phyloP scores from a whole-genome alignment of 1,284 basidiomycete species.

The Leccinum pachyderme region DNA sequence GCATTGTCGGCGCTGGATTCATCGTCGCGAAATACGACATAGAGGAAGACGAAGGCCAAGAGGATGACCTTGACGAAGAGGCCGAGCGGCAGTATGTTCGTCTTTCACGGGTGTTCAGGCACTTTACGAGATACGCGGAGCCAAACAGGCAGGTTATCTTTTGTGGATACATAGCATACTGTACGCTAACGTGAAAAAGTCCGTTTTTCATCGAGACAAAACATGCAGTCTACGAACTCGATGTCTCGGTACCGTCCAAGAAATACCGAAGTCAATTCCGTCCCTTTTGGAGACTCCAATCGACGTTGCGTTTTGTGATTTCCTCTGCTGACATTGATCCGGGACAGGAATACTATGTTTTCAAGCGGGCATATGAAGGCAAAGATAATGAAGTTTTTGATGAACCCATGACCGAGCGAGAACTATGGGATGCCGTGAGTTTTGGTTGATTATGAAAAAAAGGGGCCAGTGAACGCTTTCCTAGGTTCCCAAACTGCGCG shows the following conservation, averaged over 20 bases:
- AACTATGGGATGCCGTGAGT: conserved; percentile 45
- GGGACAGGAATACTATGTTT: conserved; percentile 28
- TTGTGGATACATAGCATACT: background rate
- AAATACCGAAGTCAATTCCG: conserved; percentile 45
- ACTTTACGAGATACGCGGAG: conserved; percentile 37
- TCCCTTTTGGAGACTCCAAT: conserved; percentile 49
- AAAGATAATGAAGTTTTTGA: conserved; percentile 41
- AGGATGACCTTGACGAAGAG: conserved; percentile 36
- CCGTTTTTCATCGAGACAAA: conserved; percentile 60
- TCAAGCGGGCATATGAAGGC: conserved; percentile 34
- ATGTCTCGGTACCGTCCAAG: conserved; percentile 37
- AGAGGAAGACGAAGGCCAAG: conserved; percentile 46
- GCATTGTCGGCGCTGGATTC: conserved; percentile 38
- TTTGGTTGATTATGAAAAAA: background rate
- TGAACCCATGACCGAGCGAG: conserved; percentile 36
- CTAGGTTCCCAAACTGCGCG: conserved; percentile 35
- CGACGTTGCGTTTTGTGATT: conserved; percentile 49
- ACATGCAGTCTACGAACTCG: conserved; percentile 59
- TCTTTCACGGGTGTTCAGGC: conserved; percentile 35
- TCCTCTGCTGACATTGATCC: conserved; percentile 35
- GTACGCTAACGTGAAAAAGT: conserved; percentile 33
- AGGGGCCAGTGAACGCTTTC: background rate
- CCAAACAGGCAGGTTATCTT: conserved; percentile 37
- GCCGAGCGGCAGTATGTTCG: conserved; percentile 34
- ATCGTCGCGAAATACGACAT: conserved; percentile 34